Evolutionary conservation across 441 rosid species (phyloP).

Genomic region (Viola pubescens): DNA sequence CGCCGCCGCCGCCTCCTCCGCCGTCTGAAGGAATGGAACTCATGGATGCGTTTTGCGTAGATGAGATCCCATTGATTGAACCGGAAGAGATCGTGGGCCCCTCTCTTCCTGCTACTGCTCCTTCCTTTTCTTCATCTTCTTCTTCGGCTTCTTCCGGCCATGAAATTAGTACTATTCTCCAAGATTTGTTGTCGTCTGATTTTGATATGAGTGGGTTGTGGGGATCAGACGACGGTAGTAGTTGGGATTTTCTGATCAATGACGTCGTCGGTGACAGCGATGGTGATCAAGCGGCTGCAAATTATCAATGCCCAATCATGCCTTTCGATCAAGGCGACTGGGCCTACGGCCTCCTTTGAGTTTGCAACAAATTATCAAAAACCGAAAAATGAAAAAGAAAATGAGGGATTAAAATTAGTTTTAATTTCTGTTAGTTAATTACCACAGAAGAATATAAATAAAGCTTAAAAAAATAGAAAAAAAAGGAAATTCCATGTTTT

Average conservation of each 20-base stretch:
- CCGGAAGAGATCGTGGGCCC: conserved; percentile 54
- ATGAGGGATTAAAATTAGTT: too few relatives aligned
- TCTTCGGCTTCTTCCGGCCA: conserved; percentile 24
- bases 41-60: conserved; percentile 39
- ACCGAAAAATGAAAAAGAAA: too few relatives aligned
- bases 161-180: conserved; percentile 22
- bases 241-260: conserved; percentile 53
- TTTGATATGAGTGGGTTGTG: conserved; percentile 42
- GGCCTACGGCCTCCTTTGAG: conserved; percentile 34
- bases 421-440: conserved; percentile 5
- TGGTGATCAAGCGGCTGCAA: conserved; percentile 2
- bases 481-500: too few relatives aligned
- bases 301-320: conserved; percentile 32
- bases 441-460: neutral
- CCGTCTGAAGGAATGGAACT: conserved; percentile 18
- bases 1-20: conserved; percentile 8
- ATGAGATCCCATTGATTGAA: conserved; percentile 66
- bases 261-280: conserved; percentile 23
- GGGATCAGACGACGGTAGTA: conserved; percentile 45
- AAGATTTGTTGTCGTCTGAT: conserved; percentile 37
- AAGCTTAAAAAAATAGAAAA: neutral
- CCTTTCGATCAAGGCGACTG: conserved; percentile 39
- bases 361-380: neutral
- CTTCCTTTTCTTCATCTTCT: conserved; percentile 36
- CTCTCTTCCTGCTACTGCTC: conserved; percentile 5